These are phyloP conservation scores for Elsinoe perseae DNA, from an alignment of 2,329 filamentous ascomycete genomes.

Conservation along the genomic window DNA sequence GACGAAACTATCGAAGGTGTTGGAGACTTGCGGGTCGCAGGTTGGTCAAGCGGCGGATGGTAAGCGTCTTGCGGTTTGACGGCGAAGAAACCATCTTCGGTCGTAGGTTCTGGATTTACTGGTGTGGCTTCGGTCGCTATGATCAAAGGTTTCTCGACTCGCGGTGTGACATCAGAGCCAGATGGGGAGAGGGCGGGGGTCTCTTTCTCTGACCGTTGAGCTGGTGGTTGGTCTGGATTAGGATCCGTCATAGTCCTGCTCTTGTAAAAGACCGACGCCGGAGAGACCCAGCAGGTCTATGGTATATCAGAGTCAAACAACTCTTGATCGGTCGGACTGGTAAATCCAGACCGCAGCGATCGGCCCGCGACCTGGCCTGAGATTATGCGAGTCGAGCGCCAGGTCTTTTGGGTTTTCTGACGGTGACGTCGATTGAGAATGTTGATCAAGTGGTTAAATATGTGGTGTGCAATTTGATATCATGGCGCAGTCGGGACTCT, in stretches of 20 bases:
- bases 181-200: slow-evolving; percentile 6
- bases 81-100: slow-evolving; percentile 23
- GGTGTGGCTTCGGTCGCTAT: slow-evolving; percentile 13
- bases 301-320: not conserved
- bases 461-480: slow-evolving; percentile 2
- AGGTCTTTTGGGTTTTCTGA: not conserved
- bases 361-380: slow-evolving; percentile 11
- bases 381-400: not conserved
- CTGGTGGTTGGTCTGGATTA: slow-evolving; percentile 13
- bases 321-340: not conserved
- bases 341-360: not conserved
- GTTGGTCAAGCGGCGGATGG: not conserved
- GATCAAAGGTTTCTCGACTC: slow-evolving; percentile 14
- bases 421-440: not conserved
- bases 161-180: slow-evolving; percentile 12
- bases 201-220: slow-evolving; percentile 7
- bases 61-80: slow-evolving; percentile 12
- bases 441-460: not conserved
- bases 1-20: slow-evolving; percentile 14
- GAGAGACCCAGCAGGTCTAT: not conserved
- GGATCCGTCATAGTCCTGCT: slow-evolving; percentile 16
- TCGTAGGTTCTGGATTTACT: not conserved
- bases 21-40: not conserved
- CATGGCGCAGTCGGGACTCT: slow-evolving; percentile 10
- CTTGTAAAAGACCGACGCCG: not conserved